Evolutionary conservation across 331 rosid species (phyloP), one percentile per base, ranked within the genome.

Genomic region (Ulmus americana): DNA sequence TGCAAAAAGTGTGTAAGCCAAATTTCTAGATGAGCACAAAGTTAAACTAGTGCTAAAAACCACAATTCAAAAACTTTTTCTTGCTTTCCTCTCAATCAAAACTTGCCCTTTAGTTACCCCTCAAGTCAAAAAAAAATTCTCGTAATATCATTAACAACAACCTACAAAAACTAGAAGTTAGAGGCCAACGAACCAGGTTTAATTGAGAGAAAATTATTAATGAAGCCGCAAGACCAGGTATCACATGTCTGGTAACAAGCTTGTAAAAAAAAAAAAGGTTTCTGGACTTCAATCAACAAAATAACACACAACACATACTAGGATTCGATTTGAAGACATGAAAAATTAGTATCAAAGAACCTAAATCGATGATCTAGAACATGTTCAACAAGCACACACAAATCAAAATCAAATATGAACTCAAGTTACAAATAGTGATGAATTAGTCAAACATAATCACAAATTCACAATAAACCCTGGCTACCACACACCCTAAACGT

Each of bases 151-250:
- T 11, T 3, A n/a, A n/a, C n/a, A 44, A 60, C 43, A 59, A 5
- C 22, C 22, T 48, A 14, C 5, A 42, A 35, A 64, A 40, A 56
- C 2, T 48, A 45, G 43, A 42, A 35, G 39, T 56, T 20, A 20
- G 4, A 66, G 20, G 6, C 20, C 22, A 11, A 40, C 40, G 67
- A 52, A 88, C 97, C 97, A 80, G 96, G 73, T 85, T 71, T 44
- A 64, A 8, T 74, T 78, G 88, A 63, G 94, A 88, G 69, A 88
- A n/a, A 67, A 83, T 70, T 57, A 92, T 69, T 72, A 89, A 50
- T 16, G 98, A 77, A 77, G 89, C 91, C 57, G 96, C 91, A 59
- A 89, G 58, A 10, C 85, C 86, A 40, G 96, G 74, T 15, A 92
- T 53, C 42, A 79, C 77, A 79, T 80, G 82, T 61, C 79, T 84